Evolutionary conservation across 1,284 basidiomycete genomes (phyloP).

Genomic region (Entoloma clypeatum): DNA sequence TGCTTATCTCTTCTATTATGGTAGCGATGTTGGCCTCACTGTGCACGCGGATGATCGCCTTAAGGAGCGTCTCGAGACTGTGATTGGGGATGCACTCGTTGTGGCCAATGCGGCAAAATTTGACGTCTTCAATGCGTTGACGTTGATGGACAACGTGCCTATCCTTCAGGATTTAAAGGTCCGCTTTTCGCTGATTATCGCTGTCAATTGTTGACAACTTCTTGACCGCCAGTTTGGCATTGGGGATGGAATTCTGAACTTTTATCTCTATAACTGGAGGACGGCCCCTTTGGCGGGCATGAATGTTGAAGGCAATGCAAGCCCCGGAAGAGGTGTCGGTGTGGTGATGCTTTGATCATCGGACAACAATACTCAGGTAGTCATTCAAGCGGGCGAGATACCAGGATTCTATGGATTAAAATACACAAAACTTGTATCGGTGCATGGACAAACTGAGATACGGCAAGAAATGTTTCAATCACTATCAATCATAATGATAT

Average conservation of each 20-base stretch:
- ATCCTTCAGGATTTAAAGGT: constrained; percentile 85
- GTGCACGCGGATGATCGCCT: constrained; percentile 61
- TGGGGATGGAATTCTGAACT: constrained; percentile 87
- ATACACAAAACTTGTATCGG: constrained; percentile 6
- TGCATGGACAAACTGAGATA: too few species aligned
- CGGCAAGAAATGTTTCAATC: constrained; percentile 38
- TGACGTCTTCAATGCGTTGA: constrained; percentile 95
- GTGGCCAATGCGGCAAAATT: constrained; percentile 83
- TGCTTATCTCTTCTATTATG: constrained; percentile 94
- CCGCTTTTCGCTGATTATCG: constrained; percentile 22
- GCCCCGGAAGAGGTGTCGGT: constrained; percentile 70
- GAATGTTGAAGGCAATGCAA: constrained; percentile 43
- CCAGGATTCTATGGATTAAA: constrained; percentile 1
- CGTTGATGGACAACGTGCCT: constrained; percentile 88
- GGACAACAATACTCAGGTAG: neutral
- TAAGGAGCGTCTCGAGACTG: constrained; percentile 65
- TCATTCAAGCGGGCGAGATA: neutral
- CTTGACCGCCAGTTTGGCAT: constrained; percentile 67
- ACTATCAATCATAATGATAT: constrained; percentile 72
- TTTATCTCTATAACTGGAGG: constrained; percentile 93
- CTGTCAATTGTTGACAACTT: constrained; percentile 9
- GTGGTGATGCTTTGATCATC: constrained; percentile 66
- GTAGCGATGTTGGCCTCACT: constrained; percentile 61
- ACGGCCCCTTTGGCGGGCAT: constrained; percentile 76
- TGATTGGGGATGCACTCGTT: constrained; percentile 78